These are phyloP conservation scores for Apiotrichum gamsii DNA, from an alignment of 1,284 basidiomycete species.

Conservation along the genomic window DNA sequence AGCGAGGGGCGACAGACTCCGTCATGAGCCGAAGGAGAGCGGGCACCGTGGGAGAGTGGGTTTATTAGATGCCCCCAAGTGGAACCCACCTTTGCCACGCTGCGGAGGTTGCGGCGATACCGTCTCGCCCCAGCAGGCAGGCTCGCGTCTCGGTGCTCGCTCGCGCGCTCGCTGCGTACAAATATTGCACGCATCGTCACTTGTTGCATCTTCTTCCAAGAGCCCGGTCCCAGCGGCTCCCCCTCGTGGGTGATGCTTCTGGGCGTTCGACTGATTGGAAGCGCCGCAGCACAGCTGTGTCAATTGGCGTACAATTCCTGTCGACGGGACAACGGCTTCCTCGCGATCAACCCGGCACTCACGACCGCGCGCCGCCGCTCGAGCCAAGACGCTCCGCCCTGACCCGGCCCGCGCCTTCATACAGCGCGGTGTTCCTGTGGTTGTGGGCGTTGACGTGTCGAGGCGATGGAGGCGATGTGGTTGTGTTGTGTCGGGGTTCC, in stretches of 20 bases:
- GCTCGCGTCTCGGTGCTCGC: too few relatives aligned
- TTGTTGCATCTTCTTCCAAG: conserved; percentile 13
- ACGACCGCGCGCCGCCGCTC: not conserved
- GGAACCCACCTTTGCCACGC: too few relatives aligned
- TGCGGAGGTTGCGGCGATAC: too few relatives aligned
- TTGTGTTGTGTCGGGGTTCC: conserved; percentile 7
- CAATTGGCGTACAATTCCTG: conserved; percentile 18
- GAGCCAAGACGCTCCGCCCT: conserved; percentile 13
- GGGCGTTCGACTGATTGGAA: conserved; percentile 16
- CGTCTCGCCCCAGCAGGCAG: too few relatives aligned
- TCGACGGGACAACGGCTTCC: conserved; percentile 28
- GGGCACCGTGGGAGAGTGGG: too few relatives aligned
- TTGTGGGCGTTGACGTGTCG: conserved; percentile 15
- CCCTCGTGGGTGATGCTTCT: not conserved
- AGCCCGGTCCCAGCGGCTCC: conserved; percentile 17
- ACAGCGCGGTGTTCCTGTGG: too few relatives aligned
- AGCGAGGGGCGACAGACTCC: too few relatives aligned
- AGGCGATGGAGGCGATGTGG: not conserved
- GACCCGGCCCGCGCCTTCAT: not conserved
- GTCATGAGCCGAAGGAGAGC: too few relatives aligned
- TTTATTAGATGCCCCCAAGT: too few relatives aligned
- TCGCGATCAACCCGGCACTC: conserved; percentile 10
- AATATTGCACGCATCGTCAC: not conserved
- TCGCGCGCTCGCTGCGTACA: too few relatives aligned
- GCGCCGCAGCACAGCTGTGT: conserved; percentile 2